Percentiles rank a stretch among this genome's conserved stretches.
Conservation (phyloP, 1,284 basidiomycete species). For the Trichosporon sp. region DNA sequence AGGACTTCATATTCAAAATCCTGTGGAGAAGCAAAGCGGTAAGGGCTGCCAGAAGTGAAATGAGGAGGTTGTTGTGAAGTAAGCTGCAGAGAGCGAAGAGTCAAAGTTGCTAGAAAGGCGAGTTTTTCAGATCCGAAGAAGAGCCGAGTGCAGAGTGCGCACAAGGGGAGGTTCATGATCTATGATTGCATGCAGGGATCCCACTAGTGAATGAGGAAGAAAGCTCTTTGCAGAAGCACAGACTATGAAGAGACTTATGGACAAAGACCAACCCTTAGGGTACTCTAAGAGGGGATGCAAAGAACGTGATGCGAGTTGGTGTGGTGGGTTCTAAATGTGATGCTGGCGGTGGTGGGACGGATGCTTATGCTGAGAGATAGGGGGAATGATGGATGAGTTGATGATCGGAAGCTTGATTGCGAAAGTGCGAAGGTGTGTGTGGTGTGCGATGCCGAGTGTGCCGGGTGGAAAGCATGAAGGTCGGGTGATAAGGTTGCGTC, state of each 20-base stretch:
- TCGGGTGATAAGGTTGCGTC: not conserved
- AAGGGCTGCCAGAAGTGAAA: too few relatives aligned
- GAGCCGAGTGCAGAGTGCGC: not conserved
- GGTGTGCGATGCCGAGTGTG: not conserved
- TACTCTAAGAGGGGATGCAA: not conserved
- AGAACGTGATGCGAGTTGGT: not conserved
- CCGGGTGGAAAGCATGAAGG: too few relatives aligned
- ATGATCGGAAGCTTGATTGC: not conserved
- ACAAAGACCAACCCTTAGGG: not conserved
- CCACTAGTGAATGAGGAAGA: not conserved
- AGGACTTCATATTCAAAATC: too few relatives aligned
- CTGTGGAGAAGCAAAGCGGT: too few relatives aligned
- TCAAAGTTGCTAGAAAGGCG: too few relatives aligned
- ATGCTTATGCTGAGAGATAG: not conserved
- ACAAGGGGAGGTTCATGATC: not conserved
- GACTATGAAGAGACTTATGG: not conserved
- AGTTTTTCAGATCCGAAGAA: not conserved
- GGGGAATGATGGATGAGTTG: not conserved
- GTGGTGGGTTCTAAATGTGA: not conserved
- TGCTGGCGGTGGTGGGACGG: not conserved
- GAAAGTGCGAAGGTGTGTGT: not conserved
- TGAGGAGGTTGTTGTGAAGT: too few relatives aligned
- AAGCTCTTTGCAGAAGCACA: not conserved
- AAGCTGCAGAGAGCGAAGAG: too few relatives aligned
- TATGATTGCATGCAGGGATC: not conserved